Conservation (phyloP, 352 stramenopile species). For the Globisporangium nodosum region DNA sequence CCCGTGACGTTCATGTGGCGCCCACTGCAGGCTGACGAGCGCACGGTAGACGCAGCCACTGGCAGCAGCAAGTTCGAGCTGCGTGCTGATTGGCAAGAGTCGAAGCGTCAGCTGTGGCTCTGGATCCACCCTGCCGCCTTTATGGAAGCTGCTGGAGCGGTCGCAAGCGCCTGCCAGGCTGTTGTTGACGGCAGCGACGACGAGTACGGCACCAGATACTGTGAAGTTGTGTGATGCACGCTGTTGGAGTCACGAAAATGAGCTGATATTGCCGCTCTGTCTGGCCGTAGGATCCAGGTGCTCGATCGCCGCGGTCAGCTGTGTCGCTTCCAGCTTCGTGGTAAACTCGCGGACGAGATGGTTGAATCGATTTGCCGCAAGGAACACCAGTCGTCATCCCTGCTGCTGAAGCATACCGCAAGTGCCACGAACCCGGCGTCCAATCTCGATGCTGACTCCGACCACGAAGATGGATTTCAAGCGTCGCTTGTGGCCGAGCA, state of each 20-base stretch:
- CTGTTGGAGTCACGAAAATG: neutral
- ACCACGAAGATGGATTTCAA: conserved; percentile 51
- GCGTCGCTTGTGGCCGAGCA: conserved; percentile 3
- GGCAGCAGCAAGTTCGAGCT: conserved; percentile 21
- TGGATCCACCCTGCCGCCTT: conserved; percentile 76
- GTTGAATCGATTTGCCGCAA: conserved; percentile 18
- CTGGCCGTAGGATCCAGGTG: conserved; percentile 38
- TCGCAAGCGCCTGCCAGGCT: conserved; percentile 43
- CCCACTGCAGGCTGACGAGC: conserved; percentile 32
- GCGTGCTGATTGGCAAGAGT: conserved; percentile 30
- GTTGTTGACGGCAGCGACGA: conserved; percentile 23
- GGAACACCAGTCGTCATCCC: neutral
- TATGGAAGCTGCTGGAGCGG: conserved; percentile 62
- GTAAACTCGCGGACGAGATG: conserved; percentile 36
- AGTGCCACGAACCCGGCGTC: conserved; percentile 6
- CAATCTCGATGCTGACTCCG: conserved; percentile 23
- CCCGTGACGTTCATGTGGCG: conserved; percentile 77
- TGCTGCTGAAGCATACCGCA: neutral
- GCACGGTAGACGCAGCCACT: neutral
- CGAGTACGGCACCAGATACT: conserved; percentile 4
- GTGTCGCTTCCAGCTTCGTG: conserved; percentile 57
- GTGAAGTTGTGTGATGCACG: neutral
- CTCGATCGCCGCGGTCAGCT: conserved; percentile 62
- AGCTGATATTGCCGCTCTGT: neutral
- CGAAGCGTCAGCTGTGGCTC: conserved; percentile 70